Evolutionary conservation across 371 early-diverging fungal species (phyloP).

Genomic region (Haplosporangium sp.): DNA sequence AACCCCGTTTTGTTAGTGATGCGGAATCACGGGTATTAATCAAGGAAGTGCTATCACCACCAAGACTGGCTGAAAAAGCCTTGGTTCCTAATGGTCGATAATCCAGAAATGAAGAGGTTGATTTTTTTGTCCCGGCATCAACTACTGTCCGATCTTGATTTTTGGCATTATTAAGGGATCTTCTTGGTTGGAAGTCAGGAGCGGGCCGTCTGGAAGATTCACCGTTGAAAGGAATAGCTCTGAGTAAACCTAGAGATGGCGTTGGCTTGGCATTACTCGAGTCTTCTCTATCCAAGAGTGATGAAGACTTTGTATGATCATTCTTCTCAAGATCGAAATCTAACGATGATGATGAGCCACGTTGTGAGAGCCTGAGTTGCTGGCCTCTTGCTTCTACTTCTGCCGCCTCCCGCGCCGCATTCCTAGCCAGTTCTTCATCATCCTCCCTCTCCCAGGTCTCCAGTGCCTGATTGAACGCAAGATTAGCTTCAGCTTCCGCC

Average conservation of each 20-base stretch:
- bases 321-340: background rate
- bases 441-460: constrained; percentile 50
- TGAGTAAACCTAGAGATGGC: constrained; percentile 20
- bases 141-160: background rate
- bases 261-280: background rate
- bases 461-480: constrained; percentile 26
- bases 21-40: background rate
- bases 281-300: background rate
- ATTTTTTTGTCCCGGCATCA: background rate
- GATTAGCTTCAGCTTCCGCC: constrained; percentile 5
- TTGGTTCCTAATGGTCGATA: background rate
- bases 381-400: constrained; percentile 16
- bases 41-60: no score
- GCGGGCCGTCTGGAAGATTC: constrained; percentile 33
- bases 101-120: background rate
- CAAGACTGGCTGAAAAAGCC: background rate
- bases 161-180: background rate
- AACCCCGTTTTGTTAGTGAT: background rate
- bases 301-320: background rate
- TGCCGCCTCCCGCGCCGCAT: constrained; percentile 41
- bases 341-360: background rate
- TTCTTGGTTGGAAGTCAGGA: constrained; percentile 20
- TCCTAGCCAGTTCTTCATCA: constrained; percentile 38
- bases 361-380: background rate
- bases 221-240: constrained; percentile 35